Base-by-base conservation (phyloP, 306 rosid species). In the Alnus glutinosa region DNA sequence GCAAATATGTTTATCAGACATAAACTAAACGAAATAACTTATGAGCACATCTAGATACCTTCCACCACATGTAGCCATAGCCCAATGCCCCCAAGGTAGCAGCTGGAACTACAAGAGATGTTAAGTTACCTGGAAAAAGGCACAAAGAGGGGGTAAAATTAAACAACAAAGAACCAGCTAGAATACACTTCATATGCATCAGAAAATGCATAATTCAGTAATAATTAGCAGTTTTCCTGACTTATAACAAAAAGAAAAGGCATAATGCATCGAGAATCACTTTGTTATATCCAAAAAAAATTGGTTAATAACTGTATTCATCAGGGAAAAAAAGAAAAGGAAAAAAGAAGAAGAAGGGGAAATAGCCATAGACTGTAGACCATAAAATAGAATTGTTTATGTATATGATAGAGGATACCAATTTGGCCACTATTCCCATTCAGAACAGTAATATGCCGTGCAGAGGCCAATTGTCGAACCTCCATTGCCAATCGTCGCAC, bases 51-150 rank as follows among this genome's bases (percentile, higher is more conserved):
- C 15, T 68, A 78, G 32, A 48, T 73, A 96, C 99, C 99, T 93
- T 96, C 98, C 92, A 93, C 96, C 96, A 83, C 99, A 96, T 93
- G 91, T 96, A 96, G 62, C 94, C 96, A 70, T 96, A 96, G 74
- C 99, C 97, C 84, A 89, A 44, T 34, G 87, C 98, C 49, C 98
- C 99, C 76, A 90, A 30, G 15, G 94, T 83, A 79, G 94, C 97
- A 2, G 93, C 93, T 63, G 98, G 99, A 89, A 87, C 83, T 48
- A 91, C 69, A 61, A 91, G 91, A 18, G 97, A 89, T 46, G 97
- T 62, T 63, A 90, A 9, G 75, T 88, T 88, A 81, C 97, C 99
- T 96, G 90, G 78, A 46, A 57, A 81, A 23, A 67, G 55, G 55
- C 78, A 61, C 4, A 3, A 16, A 66, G 63, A 46, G 52, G 74